A percentile compares a stretch with the other conserved stretches of the same genome.
Conservation (phyloP, 2,329 filamentous ascomycete genomes). For the Colletotrichum melonis region DNA sequence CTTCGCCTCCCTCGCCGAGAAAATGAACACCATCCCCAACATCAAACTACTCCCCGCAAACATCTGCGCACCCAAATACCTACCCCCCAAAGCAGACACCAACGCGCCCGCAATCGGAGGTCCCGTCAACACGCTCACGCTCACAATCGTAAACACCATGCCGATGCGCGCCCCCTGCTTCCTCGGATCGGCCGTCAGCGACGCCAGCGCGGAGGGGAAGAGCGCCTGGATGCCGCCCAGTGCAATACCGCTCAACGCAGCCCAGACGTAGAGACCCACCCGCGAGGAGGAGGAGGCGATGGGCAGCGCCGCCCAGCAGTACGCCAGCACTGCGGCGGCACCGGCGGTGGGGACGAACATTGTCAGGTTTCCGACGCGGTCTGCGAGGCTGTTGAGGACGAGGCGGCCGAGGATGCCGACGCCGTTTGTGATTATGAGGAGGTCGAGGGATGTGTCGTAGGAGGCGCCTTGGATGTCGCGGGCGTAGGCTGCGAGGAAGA, state of each 20-base stretch:
- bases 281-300: not conserved
- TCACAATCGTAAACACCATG: constrained; percentile 62
- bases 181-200: constrained; percentile 61
- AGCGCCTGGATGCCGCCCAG: constrained; percentile 71
- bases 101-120: constrained; percentile 63
- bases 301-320: constrained; percentile 64
- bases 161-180: constrained; percentile 66
- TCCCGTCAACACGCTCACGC: constrained; percentile 63
- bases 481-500: not conserved
- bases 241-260: constrained; percentile 71
- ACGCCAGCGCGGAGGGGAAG: constrained; percentile 71
- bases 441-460: constrained; percentile 47
- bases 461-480: constrained; percentile 43
- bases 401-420: constrained; percentile 52
- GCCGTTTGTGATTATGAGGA: constrained; percentile 54
- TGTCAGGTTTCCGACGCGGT: constrained; percentile 50
- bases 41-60: constrained; percentile 7
- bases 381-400: constrained; percentile 48
- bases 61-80: not conserved
- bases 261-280: constrained; percentile 68
- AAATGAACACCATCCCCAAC: constrained; percentile 3
- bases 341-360: constrained; percentile 59
- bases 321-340: constrained; percentile 55
- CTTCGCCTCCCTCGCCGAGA: constrained; percentile 38
- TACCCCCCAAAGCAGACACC: constrained; percentile 48